A percentile compares a stretch with the other conserved stretches of the same genome.
These are phyloP conservation scores for Trichosporon coremiiforme DNA, from an alignment of 1,284 basidiomycete genomes.

Conservation along the genomic window DNA sequence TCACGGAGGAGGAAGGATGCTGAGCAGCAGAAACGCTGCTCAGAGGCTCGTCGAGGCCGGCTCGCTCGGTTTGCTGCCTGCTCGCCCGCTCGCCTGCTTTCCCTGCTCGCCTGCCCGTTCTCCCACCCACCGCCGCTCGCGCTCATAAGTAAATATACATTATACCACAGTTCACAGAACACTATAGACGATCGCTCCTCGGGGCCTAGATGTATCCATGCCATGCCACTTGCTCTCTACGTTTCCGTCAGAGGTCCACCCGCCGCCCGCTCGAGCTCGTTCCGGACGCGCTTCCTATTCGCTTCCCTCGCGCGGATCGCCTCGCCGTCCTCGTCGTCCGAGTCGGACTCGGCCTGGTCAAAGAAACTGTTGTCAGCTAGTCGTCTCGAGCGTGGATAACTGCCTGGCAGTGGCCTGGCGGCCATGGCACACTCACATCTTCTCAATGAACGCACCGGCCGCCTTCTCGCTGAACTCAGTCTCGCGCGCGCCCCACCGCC, in stretches of 20 bases:
- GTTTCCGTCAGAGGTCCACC: conserved; percentile 37
- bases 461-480: conserved; percentile 52
- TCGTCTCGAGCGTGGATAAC: neutral
- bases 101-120: too few species aligned
- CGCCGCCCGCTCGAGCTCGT: conserved; percentile 47
- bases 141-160: conserved; percentile 24
- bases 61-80: neutral
- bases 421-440: conserved; percentile 41
- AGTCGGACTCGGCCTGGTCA: conserved; percentile 25
- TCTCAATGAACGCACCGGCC: conserved; percentile 49
- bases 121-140: neutral
- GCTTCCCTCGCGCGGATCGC: conserved; percentile 24
- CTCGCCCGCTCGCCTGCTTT: too few species aligned
- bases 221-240: neutral
- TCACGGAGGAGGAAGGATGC: too few species aligned
- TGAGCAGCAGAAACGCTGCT: too few species aligned
- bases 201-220: conserved; percentile 16
- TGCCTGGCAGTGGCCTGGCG: too few species aligned
- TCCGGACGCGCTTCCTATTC: conserved; percentile 39
- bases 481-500: conserved; percentile 54
- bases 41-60: too few species aligned
- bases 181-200: conserved; percentile 7
- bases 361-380: conserved; percentile 27
- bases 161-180: conserved; percentile 17
- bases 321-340: conserved; percentile 38